Evolutionary conservation across 495 filamentous ascomycete genomes (phyloP).

Genomic region (Aspergillus indologenus): DNA sequence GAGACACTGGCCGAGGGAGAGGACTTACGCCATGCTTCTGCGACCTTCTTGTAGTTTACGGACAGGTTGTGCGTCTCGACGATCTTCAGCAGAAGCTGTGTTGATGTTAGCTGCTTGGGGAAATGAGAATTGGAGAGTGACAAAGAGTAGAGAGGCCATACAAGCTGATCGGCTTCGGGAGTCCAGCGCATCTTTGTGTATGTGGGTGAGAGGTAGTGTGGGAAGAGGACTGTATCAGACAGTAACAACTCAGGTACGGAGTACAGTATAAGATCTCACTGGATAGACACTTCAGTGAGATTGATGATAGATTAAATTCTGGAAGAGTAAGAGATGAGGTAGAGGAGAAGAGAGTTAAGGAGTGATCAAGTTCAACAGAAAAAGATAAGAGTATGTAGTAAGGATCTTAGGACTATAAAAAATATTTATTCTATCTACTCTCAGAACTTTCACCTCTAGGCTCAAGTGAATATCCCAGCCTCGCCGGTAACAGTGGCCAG

Average conservation of each 20-base stretch:
- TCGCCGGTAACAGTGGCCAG: neutral
- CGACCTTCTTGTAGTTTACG: constrained; percentile 39
- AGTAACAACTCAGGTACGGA: no score
- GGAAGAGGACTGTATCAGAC: neutral
- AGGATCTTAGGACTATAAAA: neutral
- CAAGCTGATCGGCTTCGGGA: constrained; percentile 38
- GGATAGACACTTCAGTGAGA: no score
- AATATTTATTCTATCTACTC: neutral
- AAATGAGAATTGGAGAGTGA: neutral
- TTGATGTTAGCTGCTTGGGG: neutral
- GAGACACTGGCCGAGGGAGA: neutral
- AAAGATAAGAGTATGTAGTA: neutral
- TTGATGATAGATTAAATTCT: neutral
- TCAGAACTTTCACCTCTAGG: no score
- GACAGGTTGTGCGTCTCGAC: constrained; percentile 41
- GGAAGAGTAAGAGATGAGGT: neutral
- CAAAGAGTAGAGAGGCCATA: constrained; percentile 17
- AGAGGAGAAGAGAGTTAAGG: neutral
- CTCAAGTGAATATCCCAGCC: neutral
- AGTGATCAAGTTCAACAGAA: neutral
- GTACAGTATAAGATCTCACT: no score
- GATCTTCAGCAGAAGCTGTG: constrained; percentile 47
- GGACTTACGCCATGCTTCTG: constrained; percentile 46
- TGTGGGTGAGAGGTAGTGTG: neutral
- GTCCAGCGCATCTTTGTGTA: constrained; percentile 42